Percentiles rank a stretch among this genome's conserved stretches.
Evolutionary conservation across 805 yeast species (phyloP).

Genomic region (Candida argentea): DNA sequence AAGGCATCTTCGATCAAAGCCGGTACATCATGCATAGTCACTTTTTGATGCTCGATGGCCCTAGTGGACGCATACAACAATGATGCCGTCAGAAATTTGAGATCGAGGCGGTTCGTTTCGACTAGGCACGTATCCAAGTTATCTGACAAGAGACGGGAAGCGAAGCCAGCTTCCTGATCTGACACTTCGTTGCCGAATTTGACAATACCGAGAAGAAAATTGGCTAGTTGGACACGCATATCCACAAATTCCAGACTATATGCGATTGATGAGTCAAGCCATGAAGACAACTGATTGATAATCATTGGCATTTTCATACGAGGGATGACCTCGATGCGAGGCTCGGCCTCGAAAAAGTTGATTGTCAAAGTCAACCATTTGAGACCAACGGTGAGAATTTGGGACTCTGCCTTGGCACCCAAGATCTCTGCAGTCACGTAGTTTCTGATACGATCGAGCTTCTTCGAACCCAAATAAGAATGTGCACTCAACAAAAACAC

Average conservation of each 20-base stretch:
- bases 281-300: slow-evolving; percentile 38
- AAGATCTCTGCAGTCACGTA: slow-evolving; percentile 55
- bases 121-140: slow-evolving; percentile 32
- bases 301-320: slow-evolving; percentile 58
- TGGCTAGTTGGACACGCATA: slow-evolving; percentile 42
- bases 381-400: slow-evolving; percentile 35
- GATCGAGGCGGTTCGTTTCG: slow-evolving; percentile 28
- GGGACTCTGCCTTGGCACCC: slow-evolving; percentile 35
- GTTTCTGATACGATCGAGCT: slow-evolving; percentile 46
- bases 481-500: slow-evolving; percentile 22
- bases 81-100: slow-evolving; percentile 39
- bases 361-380: slow-evolving; percentile 38
- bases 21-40: slow-evolving; percentile 20
- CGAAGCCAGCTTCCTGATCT: slow-evolving; percentile 27
- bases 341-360: slow-evolving; percentile 24
- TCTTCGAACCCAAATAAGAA: slow-evolving; percentile 25
- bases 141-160: slow-evolving; percentile 30
- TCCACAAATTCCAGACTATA: slow-evolving; percentile 45
- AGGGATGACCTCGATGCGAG: slow-evolving; percentile 38
- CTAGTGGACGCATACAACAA: slow-evolving; percentile 9
- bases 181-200: slow-evolving; percentile 9
- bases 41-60: slow-evolving; percentile 9
- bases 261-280: slow-evolving; percentile 56
- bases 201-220: slow-evolving; percentile 27
- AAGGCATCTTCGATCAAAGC: slow-evolving; percentile 34